A percentile compares a stretch with the other conserved stretches of the same genome.
Conservation (phyloP, 176 grass and related monocot genomes). For the Microstegium vimineum region DNA sequence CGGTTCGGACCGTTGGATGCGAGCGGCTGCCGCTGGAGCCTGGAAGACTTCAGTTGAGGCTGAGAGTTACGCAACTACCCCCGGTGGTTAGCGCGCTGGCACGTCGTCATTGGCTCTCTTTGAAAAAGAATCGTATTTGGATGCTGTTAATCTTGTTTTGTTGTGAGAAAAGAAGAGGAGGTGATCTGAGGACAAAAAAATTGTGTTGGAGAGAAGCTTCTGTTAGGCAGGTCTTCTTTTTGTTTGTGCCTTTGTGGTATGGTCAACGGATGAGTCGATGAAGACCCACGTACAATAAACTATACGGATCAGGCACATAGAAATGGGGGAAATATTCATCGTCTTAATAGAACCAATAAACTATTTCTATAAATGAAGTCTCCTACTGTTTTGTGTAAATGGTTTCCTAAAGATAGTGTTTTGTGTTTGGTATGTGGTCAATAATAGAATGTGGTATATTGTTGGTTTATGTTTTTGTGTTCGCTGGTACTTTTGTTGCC, state of each 20-base stretch:
- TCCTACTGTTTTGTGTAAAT: background rate
- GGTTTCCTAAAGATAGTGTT: background rate
- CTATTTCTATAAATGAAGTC: background rate
- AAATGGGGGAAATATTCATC: too few species aligned
- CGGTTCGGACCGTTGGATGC: constrained; percentile 54
- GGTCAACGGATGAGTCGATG: background rate
- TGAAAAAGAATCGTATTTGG: background rate
- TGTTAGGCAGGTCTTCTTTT: constrained; percentile 15
- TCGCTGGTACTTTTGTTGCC: background rate
- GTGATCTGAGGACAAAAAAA: too few species aligned
- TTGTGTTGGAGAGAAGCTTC: background rate
- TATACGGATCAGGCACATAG: too few species aligned
- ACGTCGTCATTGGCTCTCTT: constrained; percentile 25
- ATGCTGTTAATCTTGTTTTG: constrained; percentile 1
- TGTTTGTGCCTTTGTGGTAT: background rate
- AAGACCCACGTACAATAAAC: background rate
- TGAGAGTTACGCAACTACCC: constrained; percentile 22
- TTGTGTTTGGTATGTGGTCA: background rate
- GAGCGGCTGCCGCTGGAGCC: constrained; percentile 34
- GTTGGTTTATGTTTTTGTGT: background rate
- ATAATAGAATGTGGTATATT: background rate
- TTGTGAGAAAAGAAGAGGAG: background rate
- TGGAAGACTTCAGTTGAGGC: background rate
- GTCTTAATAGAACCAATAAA: too few species aligned
- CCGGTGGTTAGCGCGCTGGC: constrained; percentile 44